Evolutionary conservation across 2,329 filamentous ascomycete genomes (phyloP).

Genomic region (Exutisphaerella laricina): DNA sequence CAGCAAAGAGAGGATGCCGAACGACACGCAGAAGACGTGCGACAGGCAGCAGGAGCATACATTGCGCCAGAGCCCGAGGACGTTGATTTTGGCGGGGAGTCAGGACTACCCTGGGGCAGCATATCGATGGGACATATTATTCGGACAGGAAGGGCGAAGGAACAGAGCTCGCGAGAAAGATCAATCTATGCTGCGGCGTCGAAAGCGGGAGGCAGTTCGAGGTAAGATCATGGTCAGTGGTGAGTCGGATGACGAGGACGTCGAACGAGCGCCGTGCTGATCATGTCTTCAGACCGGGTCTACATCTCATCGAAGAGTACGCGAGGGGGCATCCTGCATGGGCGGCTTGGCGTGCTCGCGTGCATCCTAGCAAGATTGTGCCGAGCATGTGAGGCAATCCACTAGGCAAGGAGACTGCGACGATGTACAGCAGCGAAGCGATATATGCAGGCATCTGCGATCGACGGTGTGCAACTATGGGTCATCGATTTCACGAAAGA

Average conservation of each 20-base stretch:
- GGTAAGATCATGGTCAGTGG: conserved; percentile 31
- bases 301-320: conserved; percentile 38
- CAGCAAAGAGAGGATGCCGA: conserved; percentile 62
- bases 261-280: conserved; percentile 1
- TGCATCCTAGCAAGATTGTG: conserved; percentile 1
- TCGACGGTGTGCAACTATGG: too few relatives aligned
- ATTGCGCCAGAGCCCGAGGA: conserved; percentile 55
- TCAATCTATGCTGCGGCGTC: conserved; percentile 36
- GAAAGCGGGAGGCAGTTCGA: conserved; percentile 36
- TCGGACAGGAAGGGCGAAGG: conserved; percentile 40
- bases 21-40: conserved; percentile 58
- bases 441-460: too few relatives aligned
- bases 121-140: conserved; percentile 55
- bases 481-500: too few relatives aligned
- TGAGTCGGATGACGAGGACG: conserved; percentile 10
- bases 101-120: conserved; percentile 68
- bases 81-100: conserved; percentile 49
- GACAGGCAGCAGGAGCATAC: conserved; percentile 60
- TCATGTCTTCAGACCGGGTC: conserved; percentile 31
- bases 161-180: conserved; percentile 40
- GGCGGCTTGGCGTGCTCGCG: conserved; percentile 20
- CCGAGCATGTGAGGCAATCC: neutral
- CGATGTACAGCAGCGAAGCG: neutral
- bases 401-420: neutral
- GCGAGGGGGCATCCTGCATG: conserved; percentile 33